Conservation (phyloP, 805 yeast genomes). For the Ogataea zsoltii region DNA sequence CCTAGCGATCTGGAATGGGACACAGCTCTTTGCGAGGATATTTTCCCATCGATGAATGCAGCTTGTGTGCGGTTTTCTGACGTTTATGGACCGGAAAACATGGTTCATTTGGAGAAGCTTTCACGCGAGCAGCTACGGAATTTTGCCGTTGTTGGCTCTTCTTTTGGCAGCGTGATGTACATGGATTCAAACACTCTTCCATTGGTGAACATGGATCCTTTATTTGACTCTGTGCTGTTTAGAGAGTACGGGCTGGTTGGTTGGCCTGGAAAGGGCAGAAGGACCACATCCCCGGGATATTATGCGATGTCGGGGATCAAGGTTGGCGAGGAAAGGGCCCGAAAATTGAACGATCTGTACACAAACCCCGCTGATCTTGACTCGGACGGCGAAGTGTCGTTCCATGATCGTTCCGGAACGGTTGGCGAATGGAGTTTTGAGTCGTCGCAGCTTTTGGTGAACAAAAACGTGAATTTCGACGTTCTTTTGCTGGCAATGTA, state of each 20-base stretch:
- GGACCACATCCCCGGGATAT: conserved; percentile 61
- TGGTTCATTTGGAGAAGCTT: conserved; percentile 12
- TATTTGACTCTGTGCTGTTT: conserved; percentile 43
- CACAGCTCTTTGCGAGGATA: conserved; percentile 35
- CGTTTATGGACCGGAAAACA: conserved; percentile 31
- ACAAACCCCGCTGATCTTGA: conserved; percentile 1
- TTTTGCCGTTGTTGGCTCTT: conserved; percentile 44
- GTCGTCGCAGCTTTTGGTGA: conserved; percentile 48
- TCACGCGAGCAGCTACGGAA: conserved; percentile 34
- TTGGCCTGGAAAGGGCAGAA: conserved; percentile 74
- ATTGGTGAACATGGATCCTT: conserved; percentile 33
- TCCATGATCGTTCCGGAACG: conserved; percentile 47
- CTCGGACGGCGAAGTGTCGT: conserved; percentile 14
- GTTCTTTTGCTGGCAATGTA: conserved; percentile 46
- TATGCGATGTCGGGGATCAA: conserved; percentile 37
- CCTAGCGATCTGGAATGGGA: conserved; percentile 38
- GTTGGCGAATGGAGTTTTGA: conserved; percentile 50
- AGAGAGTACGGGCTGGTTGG: conserved; percentile 52
- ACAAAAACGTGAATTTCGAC: conserved; percentile 44
- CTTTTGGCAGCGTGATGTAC: conserved; percentile 42
- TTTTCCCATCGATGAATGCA: conserved; percentile 40
- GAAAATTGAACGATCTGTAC: conserved; percentile 13
- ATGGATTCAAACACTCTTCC: conserved; percentile 48
- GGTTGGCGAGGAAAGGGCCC: conserved; percentile 9
- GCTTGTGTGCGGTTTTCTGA: conserved; percentile 39